A percentile compares a stretch with the other conserved stretches of the same genome.
Conservation (phyloP, 2,329 filamentous ascomycete species). For the Aspergillus sp. region DNA sequence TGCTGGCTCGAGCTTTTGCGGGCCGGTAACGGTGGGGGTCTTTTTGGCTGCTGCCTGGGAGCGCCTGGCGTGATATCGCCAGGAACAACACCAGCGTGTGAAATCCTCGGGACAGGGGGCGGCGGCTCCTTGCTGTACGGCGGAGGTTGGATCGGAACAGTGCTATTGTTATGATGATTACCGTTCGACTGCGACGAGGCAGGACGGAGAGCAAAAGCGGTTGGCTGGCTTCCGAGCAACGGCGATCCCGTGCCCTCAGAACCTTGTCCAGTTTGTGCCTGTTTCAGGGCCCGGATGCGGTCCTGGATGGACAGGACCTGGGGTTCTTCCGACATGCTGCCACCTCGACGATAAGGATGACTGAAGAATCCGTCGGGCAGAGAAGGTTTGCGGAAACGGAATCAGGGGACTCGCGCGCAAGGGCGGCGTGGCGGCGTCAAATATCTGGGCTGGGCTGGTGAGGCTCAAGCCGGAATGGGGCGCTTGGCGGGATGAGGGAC, state of each 20-base stretch:
- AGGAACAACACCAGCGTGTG: conserved; percentile 22
- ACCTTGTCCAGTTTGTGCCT: conserved; percentile 40
- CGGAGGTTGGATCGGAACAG: neutral
- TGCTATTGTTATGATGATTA: neutral
- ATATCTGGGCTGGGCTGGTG: neutral
- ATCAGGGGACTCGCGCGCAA: neutral
- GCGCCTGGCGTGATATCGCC: conserved; percentile 18
- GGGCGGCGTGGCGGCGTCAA: neutral
- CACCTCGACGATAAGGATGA: neutral
- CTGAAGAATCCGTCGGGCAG: neutral
- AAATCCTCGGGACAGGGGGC: neutral
- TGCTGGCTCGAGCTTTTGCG: conserved; percentile 41
- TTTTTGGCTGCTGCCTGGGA: conserved; percentile 27
- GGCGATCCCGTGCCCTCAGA: conserved; percentile 29
- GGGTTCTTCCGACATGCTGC: conserved; percentile 42
- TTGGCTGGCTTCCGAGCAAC: conserved; percentile 25
- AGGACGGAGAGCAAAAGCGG: conserved; percentile 25
- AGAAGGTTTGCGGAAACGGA: neutral
- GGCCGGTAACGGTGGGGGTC: conserved; percentile 48
- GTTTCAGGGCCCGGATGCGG: conserved; percentile 47
- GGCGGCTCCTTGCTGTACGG: neutral
- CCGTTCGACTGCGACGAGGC: conserved; percentile 18
- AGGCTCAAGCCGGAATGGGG: conserved; percentile 11
- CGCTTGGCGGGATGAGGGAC: conserved; percentile 9
- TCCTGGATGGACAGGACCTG: conserved; percentile 46